Conservation (phyloP, 2,329 filamentous ascomycete genomes). For the Alternaria conjuncta region DNA sequence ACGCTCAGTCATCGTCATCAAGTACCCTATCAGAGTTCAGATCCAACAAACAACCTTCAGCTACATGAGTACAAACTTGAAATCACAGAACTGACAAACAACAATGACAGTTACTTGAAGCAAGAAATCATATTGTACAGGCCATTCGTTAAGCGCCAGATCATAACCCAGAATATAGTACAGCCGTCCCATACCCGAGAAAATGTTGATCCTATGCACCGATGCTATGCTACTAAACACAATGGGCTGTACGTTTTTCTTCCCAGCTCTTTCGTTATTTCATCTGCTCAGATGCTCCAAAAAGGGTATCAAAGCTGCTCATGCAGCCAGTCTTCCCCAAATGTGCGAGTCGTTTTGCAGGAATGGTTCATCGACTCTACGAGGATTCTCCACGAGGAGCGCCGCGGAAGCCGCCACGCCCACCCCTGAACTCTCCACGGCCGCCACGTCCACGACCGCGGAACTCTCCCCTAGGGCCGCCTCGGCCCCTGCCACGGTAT, state of each 20-base stretch:
- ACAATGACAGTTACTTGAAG: neutral
- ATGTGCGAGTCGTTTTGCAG: constrained; percentile 8
- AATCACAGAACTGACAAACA: neutral
- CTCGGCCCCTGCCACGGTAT: constrained; percentile 61
- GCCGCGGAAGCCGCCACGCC: constrained; percentile 50
- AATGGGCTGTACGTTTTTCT: constrained; percentile 39
- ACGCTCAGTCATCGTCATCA: constrained; percentile 14
- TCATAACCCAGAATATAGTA: constrained; percentile 41
- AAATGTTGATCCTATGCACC: constrained; percentile 40
- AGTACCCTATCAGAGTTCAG: neutral
- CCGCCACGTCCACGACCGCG: constrained; percentile 51
- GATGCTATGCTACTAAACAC: constrained; percentile 48
- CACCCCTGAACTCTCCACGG: constrained; percentile 52
- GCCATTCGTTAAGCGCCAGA: constrained; percentile 31
- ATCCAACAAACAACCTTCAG: neutral
- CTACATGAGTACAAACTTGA: neutral
- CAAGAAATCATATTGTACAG: constrained; percentile 21
- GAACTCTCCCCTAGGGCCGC: constrained; percentile 47
- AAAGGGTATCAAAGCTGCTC: constrained; percentile 11
- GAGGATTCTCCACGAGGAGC: constrained; percentile 36
- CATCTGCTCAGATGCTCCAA: constrained; percentile 34
- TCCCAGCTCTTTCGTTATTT: constrained; percentile 31
- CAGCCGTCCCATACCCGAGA: constrained; percentile 34
- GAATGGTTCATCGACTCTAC: constrained; percentile 11
- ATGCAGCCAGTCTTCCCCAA: neutral